phyloP scores from a whole-genome alignment of 1,284 basidiomycete genomes.

The Cerioporus squamosus region DNA sequence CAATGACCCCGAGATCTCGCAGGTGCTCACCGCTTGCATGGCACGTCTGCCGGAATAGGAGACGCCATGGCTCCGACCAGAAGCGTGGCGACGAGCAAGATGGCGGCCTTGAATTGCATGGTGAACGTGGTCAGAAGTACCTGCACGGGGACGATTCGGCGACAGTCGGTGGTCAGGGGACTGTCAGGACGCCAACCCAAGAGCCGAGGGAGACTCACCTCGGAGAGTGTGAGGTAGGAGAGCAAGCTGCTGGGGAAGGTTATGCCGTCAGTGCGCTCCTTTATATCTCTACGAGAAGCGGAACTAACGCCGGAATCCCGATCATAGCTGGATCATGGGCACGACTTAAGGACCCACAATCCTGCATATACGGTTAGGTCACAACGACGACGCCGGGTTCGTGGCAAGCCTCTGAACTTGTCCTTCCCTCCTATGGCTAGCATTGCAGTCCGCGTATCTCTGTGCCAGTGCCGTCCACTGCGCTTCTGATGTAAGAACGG shows the following conservation, averaged over 20 bases:
- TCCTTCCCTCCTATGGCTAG: slow-evolving; percentile 1
- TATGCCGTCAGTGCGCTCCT: too few species aligned
- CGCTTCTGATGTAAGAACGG: neutral
- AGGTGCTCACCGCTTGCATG: slow-evolving; percentile 5
- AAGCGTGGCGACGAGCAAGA: slow-evolving; percentile 4
- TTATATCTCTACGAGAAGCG: too few species aligned
- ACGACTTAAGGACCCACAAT: neutral
- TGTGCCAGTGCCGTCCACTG: neutral
- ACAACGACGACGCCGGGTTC: neutral
- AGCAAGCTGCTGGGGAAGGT: neutral
- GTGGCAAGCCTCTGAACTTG: neutral
- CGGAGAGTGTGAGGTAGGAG: neutral
- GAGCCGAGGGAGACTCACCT: neutral
- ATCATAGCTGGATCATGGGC: neutral
- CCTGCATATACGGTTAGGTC: slow-evolving; percentile 1
- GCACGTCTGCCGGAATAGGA: slow-evolving; percentile 3
- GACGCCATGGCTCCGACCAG: slow-evolving; percentile 2
- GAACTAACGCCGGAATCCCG: too few species aligned
- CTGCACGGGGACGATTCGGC: neutral
- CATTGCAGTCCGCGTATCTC: neutral
- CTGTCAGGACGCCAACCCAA: neutral
- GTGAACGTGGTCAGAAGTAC: neutral
- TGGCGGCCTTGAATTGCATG: slow-evolving; percentile 11
- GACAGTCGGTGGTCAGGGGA: neutral
- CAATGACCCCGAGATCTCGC: neutral